phyloP scores from a whole-genome alignment of 2,329 filamentous ascomycete genomes.

The Tothia fuscella region DNA sequence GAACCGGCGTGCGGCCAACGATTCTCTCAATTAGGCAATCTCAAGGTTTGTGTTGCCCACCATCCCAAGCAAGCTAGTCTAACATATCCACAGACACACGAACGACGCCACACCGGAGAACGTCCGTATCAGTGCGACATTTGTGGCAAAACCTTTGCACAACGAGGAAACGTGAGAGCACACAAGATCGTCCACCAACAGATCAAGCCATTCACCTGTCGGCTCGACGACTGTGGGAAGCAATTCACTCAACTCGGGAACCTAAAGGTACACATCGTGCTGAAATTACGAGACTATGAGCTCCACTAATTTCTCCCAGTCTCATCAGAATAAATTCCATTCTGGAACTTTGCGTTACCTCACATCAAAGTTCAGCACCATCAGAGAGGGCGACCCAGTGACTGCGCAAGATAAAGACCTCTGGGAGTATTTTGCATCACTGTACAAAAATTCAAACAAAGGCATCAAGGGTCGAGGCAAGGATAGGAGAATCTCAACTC shows the following conservation, averaged over 20 bases:
- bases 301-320: slow-evolving; percentile 38
- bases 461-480: slow-evolving; percentile 94
- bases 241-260: slow-evolving; percentile 85
- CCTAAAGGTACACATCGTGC: slow-evolving; percentile 53
- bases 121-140: slow-evolving; percentile 69
- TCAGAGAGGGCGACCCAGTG: slow-evolving; percentile 51
- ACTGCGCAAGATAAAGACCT: slow-evolving; percentile 59
- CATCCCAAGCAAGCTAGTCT: slow-evolving; percentile 10
- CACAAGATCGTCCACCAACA: slow-evolving; percentile 72
- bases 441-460: slow-evolving; percentile 99
- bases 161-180: slow-evolving; percentile 72
- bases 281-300: slow-evolving; percentile 12
- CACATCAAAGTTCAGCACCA: slow-evolving; percentile 56
- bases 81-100: slow-evolving; percentile 53
- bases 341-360: slow-evolving; percentile 57
- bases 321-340: slow-evolving; percentile 92
- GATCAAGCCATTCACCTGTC: slow-evolving; percentile 69
- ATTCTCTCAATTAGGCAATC: slow-evolving; percentile 84
- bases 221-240: slow-evolving; percentile 73
- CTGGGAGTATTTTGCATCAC: slow-evolving; percentile 68
- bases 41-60: slow-evolving; percentile 49
- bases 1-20: slow-evolving; percentile 60
- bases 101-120: slow-evolving; percentile 77
- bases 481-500: slow-evolving; percentile 52
- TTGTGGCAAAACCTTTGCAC: slow-evolving; percentile 73